These are phyloP conservation scores for Trichaptum fuscoviolaceum DNA, from an alignment of 768 basidiomycete genomes.

Conservation along the genomic window DNA sequence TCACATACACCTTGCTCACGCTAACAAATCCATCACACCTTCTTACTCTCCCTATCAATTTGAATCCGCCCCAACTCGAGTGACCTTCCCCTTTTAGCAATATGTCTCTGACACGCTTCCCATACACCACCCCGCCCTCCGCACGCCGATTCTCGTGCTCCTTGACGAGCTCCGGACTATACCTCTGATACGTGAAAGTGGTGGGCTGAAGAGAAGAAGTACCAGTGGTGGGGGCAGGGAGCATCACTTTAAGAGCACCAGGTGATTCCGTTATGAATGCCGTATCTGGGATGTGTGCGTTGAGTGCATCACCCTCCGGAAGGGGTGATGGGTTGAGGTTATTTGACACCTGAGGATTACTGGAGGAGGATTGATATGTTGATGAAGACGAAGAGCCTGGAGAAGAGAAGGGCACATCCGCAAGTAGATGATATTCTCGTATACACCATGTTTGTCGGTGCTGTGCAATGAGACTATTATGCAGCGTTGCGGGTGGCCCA, in stretches of 20 bases:
- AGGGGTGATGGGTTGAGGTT: conserved; percentile 29
- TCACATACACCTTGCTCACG: conserved; percentile 80
- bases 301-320: conserved; percentile 54
- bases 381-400: neutral
- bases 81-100: conserved; percentile 81
- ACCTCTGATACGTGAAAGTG: conserved; percentile 4
- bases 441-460: conserved; percentile 91
- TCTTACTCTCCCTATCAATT: conserved; percentile 71
- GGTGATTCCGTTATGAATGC: conserved; percentile 43
- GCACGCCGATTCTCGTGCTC: neutral
- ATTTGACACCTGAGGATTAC: neutral
- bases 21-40: conserved; percentile 77
- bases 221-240: conserved; percentile 25
- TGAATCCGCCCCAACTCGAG: conserved; percentile 89
- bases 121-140: conserved; percentile 13
- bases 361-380: neutral
- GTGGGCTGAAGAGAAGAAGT: neutral
- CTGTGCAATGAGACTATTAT: conserved; percentile 69
- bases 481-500: conserved; percentile 56
- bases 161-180: neutral
- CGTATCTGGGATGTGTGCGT: conserved; percentile 54
- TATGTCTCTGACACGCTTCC: conserved; percentile 44
- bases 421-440: conserved; percentile 61
- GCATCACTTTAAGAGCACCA: conserved; percentile 39
- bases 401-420: conserved; percentile 3